A percentile compares a stretch with the other conserved stretches of the same genome.
These are phyloP conservation scores for Saprolegnia parasitica DNA, from an alignment of 352 stramenopile species.

Conservation along the genomic window DNA sequence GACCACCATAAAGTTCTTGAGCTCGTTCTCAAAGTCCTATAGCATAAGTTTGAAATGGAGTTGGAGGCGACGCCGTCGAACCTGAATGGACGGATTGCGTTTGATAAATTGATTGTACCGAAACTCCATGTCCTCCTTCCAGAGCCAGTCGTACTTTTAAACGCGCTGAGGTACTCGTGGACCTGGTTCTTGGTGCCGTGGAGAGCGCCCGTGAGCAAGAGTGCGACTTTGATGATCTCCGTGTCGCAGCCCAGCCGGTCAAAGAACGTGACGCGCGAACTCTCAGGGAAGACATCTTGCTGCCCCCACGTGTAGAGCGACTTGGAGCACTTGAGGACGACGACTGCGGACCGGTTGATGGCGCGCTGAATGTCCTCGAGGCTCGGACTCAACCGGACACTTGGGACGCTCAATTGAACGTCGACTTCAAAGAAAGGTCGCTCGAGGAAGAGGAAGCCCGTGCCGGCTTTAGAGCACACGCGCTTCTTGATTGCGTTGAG, in stretches of 20 bases:
- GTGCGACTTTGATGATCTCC: constrained; percentile 85
- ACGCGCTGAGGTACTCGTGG: constrained; percentile 72
- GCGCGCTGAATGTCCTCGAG: constrained; percentile 82
- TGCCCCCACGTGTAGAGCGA: constrained; percentile 76
- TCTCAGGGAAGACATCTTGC: constrained; percentile 52
- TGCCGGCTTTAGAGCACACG: constrained; percentile 70
- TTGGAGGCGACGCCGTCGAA: neutral
- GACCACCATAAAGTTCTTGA: constrained; percentile 77
- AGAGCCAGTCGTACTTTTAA: constrained; percentile 89
- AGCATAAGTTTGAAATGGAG: neutral
- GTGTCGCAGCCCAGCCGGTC: constrained; percentile 81
- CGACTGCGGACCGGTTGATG: constrained; percentile 75
- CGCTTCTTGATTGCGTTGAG: constrained; percentile 80
- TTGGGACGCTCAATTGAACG: constrained; percentile 77
- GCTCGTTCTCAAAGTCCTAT: constrained; percentile 69
- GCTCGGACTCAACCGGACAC: constrained; percentile 67
- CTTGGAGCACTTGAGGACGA: constrained; percentile 79
- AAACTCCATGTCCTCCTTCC: constrained; percentile 87
- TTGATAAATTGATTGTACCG: constrained; percentile 83
- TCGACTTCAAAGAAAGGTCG: constrained; percentile 85
- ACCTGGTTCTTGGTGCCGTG: constrained; percentile 84
- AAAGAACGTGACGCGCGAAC: constrained; percentile 55
- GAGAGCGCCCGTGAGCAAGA: constrained; percentile 76
- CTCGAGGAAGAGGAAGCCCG: constrained; percentile 76
- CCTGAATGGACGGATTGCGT: constrained; percentile 64